These are phyloP conservation scores for Physcia stellaris DNA, from an alignment of 495 filamentous ascomycete species.

Conservation along the genomic window DNA sequence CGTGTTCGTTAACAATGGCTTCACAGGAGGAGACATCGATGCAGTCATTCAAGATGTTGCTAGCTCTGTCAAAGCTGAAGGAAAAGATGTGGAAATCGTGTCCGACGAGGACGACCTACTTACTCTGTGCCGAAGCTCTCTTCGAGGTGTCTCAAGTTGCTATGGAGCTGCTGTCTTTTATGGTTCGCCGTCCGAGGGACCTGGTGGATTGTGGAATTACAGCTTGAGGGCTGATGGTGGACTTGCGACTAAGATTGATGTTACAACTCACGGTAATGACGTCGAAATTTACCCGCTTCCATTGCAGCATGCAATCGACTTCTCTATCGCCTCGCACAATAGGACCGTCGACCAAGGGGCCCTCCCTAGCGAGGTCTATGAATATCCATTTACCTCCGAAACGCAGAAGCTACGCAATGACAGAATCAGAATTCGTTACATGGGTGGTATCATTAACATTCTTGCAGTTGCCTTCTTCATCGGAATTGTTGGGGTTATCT, in stretches of 20 bases:
- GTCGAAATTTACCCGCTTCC: slow-evolving; percentile 62
- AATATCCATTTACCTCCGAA: slow-evolving; percentile 61
- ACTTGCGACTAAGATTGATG: slow-evolving; percentile 45
- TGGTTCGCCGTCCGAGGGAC: slow-evolving; percentile 55
- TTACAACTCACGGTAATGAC: slow-evolving; percentile 46
- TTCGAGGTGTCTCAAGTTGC: slow-evolving; percentile 59
- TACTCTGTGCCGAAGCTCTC: slow-evolving; percentile 45
- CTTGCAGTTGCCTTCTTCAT: slow-evolving; percentile 55
- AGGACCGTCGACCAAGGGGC: slow-evolving; percentile 21
- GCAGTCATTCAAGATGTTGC: slow-evolving; percentile 50
- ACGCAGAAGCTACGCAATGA: slow-evolving; percentile 49
- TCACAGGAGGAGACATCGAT: slow-evolving; percentile 55
- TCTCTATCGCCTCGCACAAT: slow-evolving; percentile 46
- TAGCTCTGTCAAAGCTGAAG: slow-evolving; percentile 32
- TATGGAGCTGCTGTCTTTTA: slow-evolving; percentile 65
- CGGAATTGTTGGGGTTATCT: slow-evolving; percentile 53
- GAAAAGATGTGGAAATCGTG: slow-evolving; percentile 41
- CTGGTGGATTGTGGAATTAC: slow-evolving; percentile 65
- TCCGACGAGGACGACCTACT: slow-evolving; percentile 39
- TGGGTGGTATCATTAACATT: slow-evolving; percentile 45
- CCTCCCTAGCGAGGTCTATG: slow-evolving; percentile 34
- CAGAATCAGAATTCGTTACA: slow-evolving; percentile 49
- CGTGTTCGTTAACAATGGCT: slow-evolving; percentile 70
- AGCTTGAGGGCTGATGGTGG: slow-evolving; percentile 60
- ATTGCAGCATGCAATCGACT: slow-evolving; percentile 63